A percentile compares a stretch with the other conserved stretches of the same genome.
phyloP scores from a whole-genome alignment of 1,284 basidiomycete species.

The Irpex sp. region DNA sequence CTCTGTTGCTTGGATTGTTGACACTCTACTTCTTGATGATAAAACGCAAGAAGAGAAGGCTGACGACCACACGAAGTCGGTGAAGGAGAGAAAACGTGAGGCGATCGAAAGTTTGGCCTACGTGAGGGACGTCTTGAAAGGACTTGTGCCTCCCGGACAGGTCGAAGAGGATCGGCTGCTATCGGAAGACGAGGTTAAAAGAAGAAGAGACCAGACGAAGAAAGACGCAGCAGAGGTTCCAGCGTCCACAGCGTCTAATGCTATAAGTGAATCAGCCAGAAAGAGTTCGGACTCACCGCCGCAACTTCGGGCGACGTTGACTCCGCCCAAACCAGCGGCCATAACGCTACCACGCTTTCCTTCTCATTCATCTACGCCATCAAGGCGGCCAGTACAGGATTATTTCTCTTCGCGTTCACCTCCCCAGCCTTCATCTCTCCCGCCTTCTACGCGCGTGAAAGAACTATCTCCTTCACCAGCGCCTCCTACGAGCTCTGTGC shows the following conservation, averaged over 20 bases:
- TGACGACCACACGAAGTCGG: slow-evolving; percentile 28
- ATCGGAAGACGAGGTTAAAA: slow-evolving; percentile 42
- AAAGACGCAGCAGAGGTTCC: slow-evolving; percentile 24
- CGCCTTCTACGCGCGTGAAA: neutral
- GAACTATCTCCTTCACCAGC: slow-evolving; percentile 7
- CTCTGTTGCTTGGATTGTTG: slow-evolving; percentile 66
- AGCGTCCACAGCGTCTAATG: slow-evolving; percentile 12
- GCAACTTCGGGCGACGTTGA: slow-evolving; percentile 3
- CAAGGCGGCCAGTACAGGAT: slow-evolving; percentile 14
- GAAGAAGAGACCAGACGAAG: slow-evolving; percentile 17
- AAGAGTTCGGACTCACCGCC: slow-evolving; percentile 1
- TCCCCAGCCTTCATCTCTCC: slow-evolving; percentile 5
- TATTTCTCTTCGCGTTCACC: slow-evolving; percentile 14
- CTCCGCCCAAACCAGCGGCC: slow-evolving; percentile 24
- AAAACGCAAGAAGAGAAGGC: slow-evolving; percentile 35
- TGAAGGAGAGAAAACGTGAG: slow-evolving; percentile 47
- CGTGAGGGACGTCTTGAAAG: slow-evolving; percentile 65
- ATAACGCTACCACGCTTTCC: slow-evolving; percentile 16
- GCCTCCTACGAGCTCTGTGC: slow-evolving; percentile 9
- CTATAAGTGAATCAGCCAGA: slow-evolving; percentile 10
- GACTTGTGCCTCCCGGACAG: slow-evolving; percentile 32
- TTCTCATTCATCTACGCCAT: slow-evolving; percentile 15
- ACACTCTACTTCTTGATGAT: slow-evolving; percentile 57
- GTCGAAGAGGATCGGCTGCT: slow-evolving; percentile 62
- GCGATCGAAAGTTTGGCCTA: slow-evolving; percentile 70